Base-by-base conservation (phyloP, 148 eudicot species). In the Bassia scoparia region DNA sequence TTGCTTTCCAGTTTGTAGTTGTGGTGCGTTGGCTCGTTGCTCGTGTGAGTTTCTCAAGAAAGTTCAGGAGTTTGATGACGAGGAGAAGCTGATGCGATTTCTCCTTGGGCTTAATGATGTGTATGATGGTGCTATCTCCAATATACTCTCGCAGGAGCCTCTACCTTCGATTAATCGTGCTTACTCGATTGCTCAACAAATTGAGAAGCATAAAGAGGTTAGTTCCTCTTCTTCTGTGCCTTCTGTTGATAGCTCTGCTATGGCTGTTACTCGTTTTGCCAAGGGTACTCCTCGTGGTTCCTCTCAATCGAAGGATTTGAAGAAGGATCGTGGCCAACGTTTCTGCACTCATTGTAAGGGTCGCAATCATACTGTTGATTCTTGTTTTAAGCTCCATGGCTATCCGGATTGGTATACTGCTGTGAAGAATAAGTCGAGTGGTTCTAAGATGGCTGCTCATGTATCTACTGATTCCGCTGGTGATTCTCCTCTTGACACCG, bases 1-100 rank as follows among this genome's bases (percentile, higher is more conserved):
- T 69, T 23, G 3, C 81, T 70, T 26, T 81, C 86, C 12, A 52
- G 29, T 4, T 78, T 76, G 71, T 85, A 89, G 70, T 1, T 67
- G 50, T 67, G 70, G 50, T 6, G 54, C 33, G 12, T 13, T 23
- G 1, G 2, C 5, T 4, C 3, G 4, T 0, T 66, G 69, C 13
- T 10, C 37, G 3, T 50, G 72, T 20, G 11, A 21, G 15, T 21
- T 69, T 18, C 16, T 31, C 10, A 53, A 48, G 31, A 41, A 5
- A 30, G 12, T 41, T 66, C 31, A 8, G 4, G 52, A 66, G 3
- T 27, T 65, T 6, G 69, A 34, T 11, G 5, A 46, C 1, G n/a
- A 8, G 5, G 20, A 30, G 1, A 49, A 50, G 37, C 24, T 30
- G 14, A 13, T 49, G 5, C 41, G 33, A 6, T 69, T 49, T 52